These are phyloP conservation scores for Capronia epimyces DNA, from an alignment of 2,329 filamentous ascomycete genomes.

Conservation along the genomic window DNA sequence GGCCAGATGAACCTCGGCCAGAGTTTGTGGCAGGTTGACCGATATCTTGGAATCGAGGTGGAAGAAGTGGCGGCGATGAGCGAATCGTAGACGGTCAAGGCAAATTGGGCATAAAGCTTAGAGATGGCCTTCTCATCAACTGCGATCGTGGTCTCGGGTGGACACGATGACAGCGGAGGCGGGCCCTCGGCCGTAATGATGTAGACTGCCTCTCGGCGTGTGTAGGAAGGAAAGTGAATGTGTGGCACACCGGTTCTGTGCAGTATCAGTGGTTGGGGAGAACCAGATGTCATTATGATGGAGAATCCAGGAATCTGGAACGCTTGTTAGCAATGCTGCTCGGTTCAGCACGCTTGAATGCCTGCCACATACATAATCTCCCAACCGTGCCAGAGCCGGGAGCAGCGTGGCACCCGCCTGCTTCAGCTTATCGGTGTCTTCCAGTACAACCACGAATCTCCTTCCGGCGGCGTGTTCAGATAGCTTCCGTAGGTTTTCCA, in stretches of 20 bases:
- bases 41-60: conserved; percentile 65
- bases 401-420: conserved; percentile 74
- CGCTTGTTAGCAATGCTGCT: conserved; percentile 3
- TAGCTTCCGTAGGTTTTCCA: conserved; percentile 59
- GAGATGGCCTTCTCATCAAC: conserved; percentile 20
- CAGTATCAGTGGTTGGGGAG: conserved; percentile 63
- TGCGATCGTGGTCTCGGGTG: conserved; percentile 15
- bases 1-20: conserved; percentile 84
- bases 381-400: conserved; percentile 72
- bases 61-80: conserved; percentile 73
- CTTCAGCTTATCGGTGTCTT: conserved; percentile 77
- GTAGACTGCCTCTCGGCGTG: conserved; percentile 68
- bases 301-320: conserved; percentile 70
- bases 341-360: conserved; percentile 5
- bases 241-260: conserved; percentile 66
- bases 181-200: conserved; percentile 58
- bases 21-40: conserved; percentile 62
- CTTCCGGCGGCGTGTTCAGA: conserved; percentile 32
- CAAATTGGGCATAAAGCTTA: conserved; percentile 60
- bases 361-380: conserved; percentile 48
- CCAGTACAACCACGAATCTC: conserved; percentile 72
- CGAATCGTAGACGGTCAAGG: conserved; percentile 79
- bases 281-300: conserved; percentile 69
- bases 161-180: not conserved
- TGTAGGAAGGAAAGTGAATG: conserved; percentile 79